Conservation (phyloP, 139 green algal genomes). For the Chlorella ohadii region DNA sequence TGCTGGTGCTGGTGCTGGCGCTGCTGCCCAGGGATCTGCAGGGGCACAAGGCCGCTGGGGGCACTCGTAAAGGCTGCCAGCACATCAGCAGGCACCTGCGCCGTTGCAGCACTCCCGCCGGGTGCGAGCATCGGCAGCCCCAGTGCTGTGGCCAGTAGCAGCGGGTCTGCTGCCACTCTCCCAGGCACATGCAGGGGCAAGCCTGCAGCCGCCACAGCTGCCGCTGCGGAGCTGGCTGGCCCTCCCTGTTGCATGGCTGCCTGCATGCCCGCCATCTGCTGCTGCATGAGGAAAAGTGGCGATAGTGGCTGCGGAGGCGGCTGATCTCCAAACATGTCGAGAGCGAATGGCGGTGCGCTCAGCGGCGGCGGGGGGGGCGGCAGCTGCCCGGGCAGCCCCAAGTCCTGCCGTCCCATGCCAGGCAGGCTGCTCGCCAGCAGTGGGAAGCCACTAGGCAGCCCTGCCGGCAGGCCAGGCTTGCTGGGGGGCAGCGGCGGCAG, state of each 20-base stretch:
- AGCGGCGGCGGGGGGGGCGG: too few species aligned
- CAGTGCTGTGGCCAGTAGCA: not conserved
- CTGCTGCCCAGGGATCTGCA: too few species aligned
- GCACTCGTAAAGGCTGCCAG: slow-evolving; percentile 12
- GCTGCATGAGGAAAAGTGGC: not conserved
- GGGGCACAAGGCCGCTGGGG: not conserved
- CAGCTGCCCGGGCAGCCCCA: too few species aligned
- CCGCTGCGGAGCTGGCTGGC: not conserved
- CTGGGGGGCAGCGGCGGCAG: too few species aligned
- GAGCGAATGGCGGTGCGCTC: not conserved
- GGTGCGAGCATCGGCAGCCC: not conserved
- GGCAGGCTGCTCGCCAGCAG: too few species aligned
- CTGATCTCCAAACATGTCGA: slow-evolving; percentile 29
- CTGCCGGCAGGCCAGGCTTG: too few species aligned
- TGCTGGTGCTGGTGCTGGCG: too few species aligned
- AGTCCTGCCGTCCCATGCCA: too few species aligned
- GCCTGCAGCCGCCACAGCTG: not conserved
- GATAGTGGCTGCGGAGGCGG: not conserved
- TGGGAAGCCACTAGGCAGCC: too few species aligned
- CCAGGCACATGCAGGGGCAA: not conserved
- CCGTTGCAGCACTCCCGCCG: not conserved
- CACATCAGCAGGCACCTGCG: not conserved
- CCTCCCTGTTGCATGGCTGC: not conserved
- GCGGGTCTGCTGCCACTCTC: not conserved
- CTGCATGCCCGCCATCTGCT: not conserved